phyloP scores from a whole-genome alignment of 805 yeast species.

The Spathaspora hagerdaliae region DNA sequence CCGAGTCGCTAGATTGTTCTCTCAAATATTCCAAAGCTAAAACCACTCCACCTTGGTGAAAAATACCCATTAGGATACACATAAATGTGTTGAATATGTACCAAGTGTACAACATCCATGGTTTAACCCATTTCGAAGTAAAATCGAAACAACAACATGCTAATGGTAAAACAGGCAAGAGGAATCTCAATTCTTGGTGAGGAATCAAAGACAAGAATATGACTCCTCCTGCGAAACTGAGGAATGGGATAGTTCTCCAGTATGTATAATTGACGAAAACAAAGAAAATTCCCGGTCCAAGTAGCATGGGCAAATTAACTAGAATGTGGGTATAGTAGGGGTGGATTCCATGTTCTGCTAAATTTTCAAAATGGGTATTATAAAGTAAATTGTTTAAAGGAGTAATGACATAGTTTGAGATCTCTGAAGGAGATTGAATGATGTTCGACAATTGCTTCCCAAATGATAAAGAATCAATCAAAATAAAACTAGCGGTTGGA shows the following conservation, averaged over 20 bases:
- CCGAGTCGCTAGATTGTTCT: slow-evolving; percentile 13
- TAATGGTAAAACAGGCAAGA: slow-evolving; percentile 75
- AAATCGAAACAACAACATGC: slow-evolving; percentile 55
- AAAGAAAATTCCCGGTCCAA: slow-evolving; percentile 70
- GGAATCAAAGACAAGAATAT: slow-evolving; percentile 64
- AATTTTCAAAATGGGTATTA: slow-evolving; percentile 55
- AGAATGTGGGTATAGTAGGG: slow-evolving; percentile 70
- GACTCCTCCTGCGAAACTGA: slow-evolving; percentile 58
- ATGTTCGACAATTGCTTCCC: neutral
- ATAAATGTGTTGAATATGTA: slow-evolving; percentile 57
- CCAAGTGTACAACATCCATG: slow-evolving; percentile 44
- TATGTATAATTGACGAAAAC: slow-evolving; percentile 41
- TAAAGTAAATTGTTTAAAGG: slow-evolving; percentile 77
- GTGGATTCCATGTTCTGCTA: slow-evolving; percentile 81
- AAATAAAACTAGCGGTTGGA: slow-evolving; percentile 35
- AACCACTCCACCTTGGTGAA: slow-evolving; percentile 89
- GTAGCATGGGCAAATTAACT: slow-evolving; percentile 70
- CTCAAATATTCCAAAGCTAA: slow-evolving; percentile 51
- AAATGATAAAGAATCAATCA: slow-evolving; percentile 53
- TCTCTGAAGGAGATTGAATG: slow-evolving; percentile 4
- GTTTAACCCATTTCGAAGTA: slow-evolving; percentile 9
- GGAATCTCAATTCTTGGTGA: slow-evolving; percentile 91
- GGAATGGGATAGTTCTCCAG: slow-evolving; percentile 49
- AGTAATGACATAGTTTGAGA: slow-evolving; percentile 46
- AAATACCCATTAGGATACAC: slow-evolving; percentile 67